A percentile compares a stretch with the other conserved stretches of the same genome.
Conservation (phyloP, 2,329 filamentous ascomycete genomes). For the Cryphonectria carpinicola region DNA sequence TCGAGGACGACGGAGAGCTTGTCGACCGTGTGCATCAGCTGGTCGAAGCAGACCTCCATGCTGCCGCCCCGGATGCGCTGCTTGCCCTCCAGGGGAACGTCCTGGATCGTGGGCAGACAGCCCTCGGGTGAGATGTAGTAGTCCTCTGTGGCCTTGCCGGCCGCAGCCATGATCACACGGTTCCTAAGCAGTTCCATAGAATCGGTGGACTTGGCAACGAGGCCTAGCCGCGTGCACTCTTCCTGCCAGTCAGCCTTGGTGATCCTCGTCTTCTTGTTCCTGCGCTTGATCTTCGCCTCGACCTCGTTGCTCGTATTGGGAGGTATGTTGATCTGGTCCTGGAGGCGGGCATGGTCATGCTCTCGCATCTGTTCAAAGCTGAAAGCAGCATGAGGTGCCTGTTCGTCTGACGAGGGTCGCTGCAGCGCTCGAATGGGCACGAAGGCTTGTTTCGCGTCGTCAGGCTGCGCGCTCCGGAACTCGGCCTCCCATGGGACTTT, state of each 20-base stretch:
- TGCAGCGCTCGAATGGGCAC: slow-evolving; percentile 19
- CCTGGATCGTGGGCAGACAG: slow-evolving; percentile 9
- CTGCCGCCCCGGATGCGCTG: slow-evolving; percentile 21
- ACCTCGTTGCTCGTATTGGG: not conserved
- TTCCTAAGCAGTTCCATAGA: slow-evolving; percentile 1
- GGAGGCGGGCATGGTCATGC: not conserved
- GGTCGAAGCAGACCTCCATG: slow-evolving; percentile 28
- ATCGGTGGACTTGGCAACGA: slow-evolving; percentile 14
- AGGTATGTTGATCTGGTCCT: not conserved
- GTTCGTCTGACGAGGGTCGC: not conserved
- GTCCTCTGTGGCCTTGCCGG: slow-evolving; percentile 20
- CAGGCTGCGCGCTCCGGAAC: not conserved
- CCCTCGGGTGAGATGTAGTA: slow-evolving; percentile 24
- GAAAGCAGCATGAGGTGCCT: not conserved
- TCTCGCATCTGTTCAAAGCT: not conserved
- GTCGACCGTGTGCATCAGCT: slow-evolving; percentile 23
- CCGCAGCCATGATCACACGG: slow-evolving; percentile 14
- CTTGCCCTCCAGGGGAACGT: slow-evolving; percentile 19
- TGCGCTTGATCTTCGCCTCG: not conserved
- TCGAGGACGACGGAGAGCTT: slow-evolving; percentile 8
- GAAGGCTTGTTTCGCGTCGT: not conserved
- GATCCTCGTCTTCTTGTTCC: not conserved
- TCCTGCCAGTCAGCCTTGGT: slow-evolving; percentile 23
- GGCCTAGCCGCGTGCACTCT: slow-evolving; percentile 25
- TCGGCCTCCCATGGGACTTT: slow-evolving; percentile 22